These are phyloP conservation scores for Saccharomyces pastorianus DNA, from an alignment of 1,139 yeast genomes.

Conservation along the genomic window DNA sequence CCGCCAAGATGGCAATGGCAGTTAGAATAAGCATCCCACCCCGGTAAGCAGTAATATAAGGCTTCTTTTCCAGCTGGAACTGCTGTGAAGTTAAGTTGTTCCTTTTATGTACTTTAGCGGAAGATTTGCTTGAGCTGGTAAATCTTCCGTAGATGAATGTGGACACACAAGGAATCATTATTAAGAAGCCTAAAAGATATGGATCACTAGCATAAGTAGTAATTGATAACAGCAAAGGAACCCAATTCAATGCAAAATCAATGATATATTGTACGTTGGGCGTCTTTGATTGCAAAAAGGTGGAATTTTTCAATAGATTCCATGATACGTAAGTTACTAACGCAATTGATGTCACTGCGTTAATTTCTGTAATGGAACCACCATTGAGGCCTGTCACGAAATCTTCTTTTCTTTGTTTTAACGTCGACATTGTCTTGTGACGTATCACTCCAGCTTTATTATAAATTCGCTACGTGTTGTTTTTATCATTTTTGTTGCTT, in stretches of 20 bases:
- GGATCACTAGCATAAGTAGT: constrained; percentile 55
- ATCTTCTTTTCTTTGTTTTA: constrained; percentile 70
- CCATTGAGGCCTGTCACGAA: constrained; percentile 82
- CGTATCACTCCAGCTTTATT: background rate
- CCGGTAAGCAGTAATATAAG: constrained; percentile 76
- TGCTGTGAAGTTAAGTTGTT: constrained; percentile 2
- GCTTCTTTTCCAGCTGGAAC: constrained; percentile 35
- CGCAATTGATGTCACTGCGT: constrained; percentile 61
- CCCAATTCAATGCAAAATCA: constrained; percentile 66
- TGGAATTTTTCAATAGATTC: constrained; percentile 38
- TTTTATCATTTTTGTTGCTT: too few species aligned
- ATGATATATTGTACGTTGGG: constrained; percentile 26
- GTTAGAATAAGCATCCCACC: constrained; percentile 85
- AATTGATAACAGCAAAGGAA: constrained; percentile 53
- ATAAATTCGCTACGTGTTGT: background rate
- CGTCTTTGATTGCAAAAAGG: constrained; percentile 14
- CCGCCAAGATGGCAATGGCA: constrained; percentile 82
- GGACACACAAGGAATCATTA: constrained; percentile 23
- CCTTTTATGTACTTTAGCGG: background rate
- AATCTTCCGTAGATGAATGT: constrained; percentile 8
- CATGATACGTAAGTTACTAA: constrained; percentile 53
- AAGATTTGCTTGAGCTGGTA: background rate
- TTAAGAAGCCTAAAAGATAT: constrained; percentile 29
- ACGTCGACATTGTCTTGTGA: constrained; percentile 19
- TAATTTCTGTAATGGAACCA: constrained; percentile 67